Conservation (phyloP, 2,329 filamentous ascomycete species). For the Exophiala calicioides region DNA sequence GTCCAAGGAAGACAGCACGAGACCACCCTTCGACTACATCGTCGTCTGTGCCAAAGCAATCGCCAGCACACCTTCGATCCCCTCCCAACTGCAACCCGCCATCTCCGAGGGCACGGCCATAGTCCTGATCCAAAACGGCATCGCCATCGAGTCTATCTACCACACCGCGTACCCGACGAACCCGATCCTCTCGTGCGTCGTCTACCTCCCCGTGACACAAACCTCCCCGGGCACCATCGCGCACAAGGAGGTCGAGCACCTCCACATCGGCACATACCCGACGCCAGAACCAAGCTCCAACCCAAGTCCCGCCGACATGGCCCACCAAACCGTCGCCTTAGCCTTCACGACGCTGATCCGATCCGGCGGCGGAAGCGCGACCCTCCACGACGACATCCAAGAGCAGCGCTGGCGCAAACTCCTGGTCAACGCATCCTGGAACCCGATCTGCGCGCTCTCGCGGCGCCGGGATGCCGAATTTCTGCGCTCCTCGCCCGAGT, state of each 20-base stretch:
- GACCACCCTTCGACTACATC: conserved; percentile 48
- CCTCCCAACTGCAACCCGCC: conserved; percentile 42
- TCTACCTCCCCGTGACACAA: conserved; percentile 57
- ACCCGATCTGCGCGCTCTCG: conserved; percentile 60
- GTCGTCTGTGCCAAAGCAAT: conserved; percentile 51
- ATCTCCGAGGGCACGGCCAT: conserved; percentile 51
- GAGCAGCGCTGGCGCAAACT: conserved; percentile 62
- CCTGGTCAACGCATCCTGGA: conserved; percentile 63
- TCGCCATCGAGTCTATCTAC: conserved; percentile 61
- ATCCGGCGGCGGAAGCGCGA: conserved; percentile 48
- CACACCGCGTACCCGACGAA: conserved; percentile 50
- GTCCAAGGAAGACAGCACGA: too few species aligned
- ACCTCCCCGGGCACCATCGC: conserved; percentile 50
- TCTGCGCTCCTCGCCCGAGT: conserved; percentile 45
- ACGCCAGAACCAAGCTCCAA: conserved; percentile 30
- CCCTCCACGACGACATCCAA: conserved; percentile 58
- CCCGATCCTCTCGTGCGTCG: conserved; percentile 58
- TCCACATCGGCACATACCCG: conserved; percentile 56
- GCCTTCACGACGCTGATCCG: conserved; percentile 47
- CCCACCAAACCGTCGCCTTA: conserved; percentile 36
- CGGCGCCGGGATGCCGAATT: conserved; percentile 56
- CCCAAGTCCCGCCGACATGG: too few species aligned
- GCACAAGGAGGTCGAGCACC: conserved; percentile 49
- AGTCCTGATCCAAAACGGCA: conserved; percentile 63
- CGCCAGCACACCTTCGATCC: conserved; percentile 39